A percentile compares a stretch with the other conserved stretches of the same genome.
Evolutionary conservation across 2,329 filamentous ascomycete genomes (phyloP).

Genomic region (Clarireedia paspali): DNA sequence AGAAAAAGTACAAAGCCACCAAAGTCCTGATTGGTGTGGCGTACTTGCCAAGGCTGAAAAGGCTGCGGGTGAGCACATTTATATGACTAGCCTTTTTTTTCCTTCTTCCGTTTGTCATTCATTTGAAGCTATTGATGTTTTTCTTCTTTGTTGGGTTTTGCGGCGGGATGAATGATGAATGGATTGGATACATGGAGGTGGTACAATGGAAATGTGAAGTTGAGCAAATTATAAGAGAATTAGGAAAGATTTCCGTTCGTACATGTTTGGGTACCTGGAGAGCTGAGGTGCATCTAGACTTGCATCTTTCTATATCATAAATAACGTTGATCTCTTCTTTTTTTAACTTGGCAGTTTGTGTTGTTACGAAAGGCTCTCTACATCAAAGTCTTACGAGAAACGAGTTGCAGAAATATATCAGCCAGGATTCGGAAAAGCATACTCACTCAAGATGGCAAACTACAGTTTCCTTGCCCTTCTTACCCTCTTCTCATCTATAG

Average conservation of each 20-base stretch:
- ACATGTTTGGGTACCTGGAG: no score
- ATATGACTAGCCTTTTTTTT: background rate
- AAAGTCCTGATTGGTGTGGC: no score
- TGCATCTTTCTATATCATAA: background rate
- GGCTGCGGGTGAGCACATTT: constrained; percentile 5
- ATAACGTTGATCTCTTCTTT: background rate
- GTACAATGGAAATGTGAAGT: background rate
- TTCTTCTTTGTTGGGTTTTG: no score
- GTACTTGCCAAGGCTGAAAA: background rate
- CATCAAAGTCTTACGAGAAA: no score
- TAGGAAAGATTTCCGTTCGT: background rate
- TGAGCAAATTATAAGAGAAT: constrained; percentile 7
- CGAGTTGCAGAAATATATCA: background rate
- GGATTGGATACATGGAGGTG: background rate
- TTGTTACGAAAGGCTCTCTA: no score
- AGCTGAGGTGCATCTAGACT: no score
- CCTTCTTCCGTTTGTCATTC: no score
- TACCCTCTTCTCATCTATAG: background rate
- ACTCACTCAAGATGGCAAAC: background rate
- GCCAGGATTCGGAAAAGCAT: background rate
- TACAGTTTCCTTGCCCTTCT: background rate
- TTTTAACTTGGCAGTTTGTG: background rate
- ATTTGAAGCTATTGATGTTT: background rate
- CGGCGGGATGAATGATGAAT: background rate
- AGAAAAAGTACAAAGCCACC: no score